Evolutionary conservation across 345 rosid species (phyloP).

Genomic region (Gossypium arboreum): DNA sequence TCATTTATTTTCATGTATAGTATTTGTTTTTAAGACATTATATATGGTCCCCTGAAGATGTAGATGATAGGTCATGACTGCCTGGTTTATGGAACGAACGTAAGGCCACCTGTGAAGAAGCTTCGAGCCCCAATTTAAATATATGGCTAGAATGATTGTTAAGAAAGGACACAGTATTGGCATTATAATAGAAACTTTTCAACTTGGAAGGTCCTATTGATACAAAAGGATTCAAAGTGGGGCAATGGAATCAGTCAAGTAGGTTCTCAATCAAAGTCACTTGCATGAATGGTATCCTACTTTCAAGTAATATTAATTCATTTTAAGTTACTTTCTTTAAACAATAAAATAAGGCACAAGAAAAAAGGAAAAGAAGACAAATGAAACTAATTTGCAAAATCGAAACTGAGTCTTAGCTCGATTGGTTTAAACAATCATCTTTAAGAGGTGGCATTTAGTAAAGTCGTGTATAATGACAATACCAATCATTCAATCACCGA

Average conservation of each 20-base stretch:
- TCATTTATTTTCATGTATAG: not conserved
- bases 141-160: not conserved
- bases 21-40: not conserved
- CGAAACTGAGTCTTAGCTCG: not conserved
- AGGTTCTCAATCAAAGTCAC: slow-evolving; percentile 8
- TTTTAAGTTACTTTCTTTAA: slow-evolving; percentile 1
- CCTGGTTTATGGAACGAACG: not conserved
- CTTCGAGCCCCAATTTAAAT: not conserved
- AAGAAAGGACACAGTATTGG: not conserved
- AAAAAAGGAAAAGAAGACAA: slow-evolving; percentile 1
- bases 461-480: not conserved
- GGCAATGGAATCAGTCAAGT: not conserved
- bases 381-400: not conserved
- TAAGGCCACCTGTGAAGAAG: not conserved
- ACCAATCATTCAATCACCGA: not conserved
- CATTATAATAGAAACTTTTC: not conserved
- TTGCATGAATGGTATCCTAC: not conserved
- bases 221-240: not conserved
- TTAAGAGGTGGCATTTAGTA: not conserved
- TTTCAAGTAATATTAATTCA: not conserved
- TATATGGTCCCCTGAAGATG: not conserved
- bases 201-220: slow-evolving; percentile 4
- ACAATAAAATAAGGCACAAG: not conserved
- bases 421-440: not conserved
- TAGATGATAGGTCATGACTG: not conserved